Evolutionary conservation across 2,329 filamentous ascomycete genomes (phyloP).

Genomic region (Aspergillus costaricaensis): DNA sequence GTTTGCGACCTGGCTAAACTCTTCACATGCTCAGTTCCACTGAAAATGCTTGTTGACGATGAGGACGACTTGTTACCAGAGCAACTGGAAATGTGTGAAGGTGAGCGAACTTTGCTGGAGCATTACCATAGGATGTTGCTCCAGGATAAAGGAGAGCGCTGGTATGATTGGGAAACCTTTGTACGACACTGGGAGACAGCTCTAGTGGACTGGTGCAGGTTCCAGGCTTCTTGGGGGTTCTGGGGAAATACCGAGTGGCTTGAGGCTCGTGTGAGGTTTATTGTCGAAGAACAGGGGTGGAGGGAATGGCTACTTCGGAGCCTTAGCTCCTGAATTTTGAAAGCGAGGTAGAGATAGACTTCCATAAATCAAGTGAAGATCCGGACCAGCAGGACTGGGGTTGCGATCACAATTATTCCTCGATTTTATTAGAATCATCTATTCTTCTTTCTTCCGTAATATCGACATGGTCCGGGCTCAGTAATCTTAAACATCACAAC

Average conservation of each 20-base stretch:
- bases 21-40: constrained; percentile 66
- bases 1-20: constrained; percentile 68
- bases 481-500: too few relatives aligned
- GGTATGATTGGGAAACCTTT: constrained; percentile 59
- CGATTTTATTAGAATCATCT: too few relatives aligned
- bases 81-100: constrained; percentile 52
- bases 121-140: constrained; percentile 44
- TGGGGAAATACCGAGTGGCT: constrained; percentile 64
- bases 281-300: constrained; percentile 52
- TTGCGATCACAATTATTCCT: too few relatives aligned
- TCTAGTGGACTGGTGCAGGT: constrained; percentile 67
- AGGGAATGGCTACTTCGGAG: constrained; percentile 44
- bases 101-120: constrained; percentile 55
- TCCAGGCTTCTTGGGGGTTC: constrained; percentile 63
- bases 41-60: constrained; percentile 51
- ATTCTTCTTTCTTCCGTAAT: too few relatives aligned
- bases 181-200: constrained; percentile 66
- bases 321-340: too few relatives aligned
- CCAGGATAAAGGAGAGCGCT: constrained; percentile 11
- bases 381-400: too few relatives aligned
- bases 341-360: too few relatives aligned
- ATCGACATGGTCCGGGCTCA: too few relatives aligned
- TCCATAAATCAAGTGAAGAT: too few relatives aligned
- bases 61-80: constrained; percentile 33
- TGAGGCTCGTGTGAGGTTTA: constrained; percentile 55